Base-by-base conservation (phyloP, 2,329 filamentous ascomycete genomes). In the Ascochyta pisi region DNA sequence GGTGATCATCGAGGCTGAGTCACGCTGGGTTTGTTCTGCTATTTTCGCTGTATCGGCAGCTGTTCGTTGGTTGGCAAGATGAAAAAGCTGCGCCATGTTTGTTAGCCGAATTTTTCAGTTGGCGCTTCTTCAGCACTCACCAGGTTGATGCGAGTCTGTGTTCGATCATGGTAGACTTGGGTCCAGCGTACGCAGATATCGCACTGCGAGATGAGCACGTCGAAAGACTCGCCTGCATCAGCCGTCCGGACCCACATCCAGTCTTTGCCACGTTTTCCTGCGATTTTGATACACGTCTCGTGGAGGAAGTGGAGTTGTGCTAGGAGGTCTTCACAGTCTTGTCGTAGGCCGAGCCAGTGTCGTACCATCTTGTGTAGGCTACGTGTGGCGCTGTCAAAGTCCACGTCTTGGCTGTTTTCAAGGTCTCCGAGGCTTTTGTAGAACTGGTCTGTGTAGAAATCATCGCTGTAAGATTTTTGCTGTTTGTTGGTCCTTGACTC, bases 1-100 rank as follows among this genome's bases (percentile, higher is more conserved):
- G 1, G 65, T 70, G 44, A 67, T 70, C 67, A 68, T 70, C 1
- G 67, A 67, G 2, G 64, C 59, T 0, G 67, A 68, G 44, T 70
- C 67, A 8, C 63, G 63, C 35, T 63, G 63, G 0, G 65, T 66
- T 35, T 63, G 62, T 23, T 65, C 57, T 6, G 64, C 64, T 6
- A 68, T 57, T 19, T 56, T 58, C 4, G 65, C 62, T 2, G 60
- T 66, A 5, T 62, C 60, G 2, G 50, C 42, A 7, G 65, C 64
- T 13, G 65, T 69, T 13, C 54, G 53, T 43, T 68, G 63, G 40
- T 63, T 65, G 13, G 60, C 52, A 3, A 67, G 60, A 19, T 68
- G 63, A 40, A 67, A 69, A 5, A 53, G 13, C 50, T 53, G 19
- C 19, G 4, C 2, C 16, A 1, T 4, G 13, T 1, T 16, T 3